Evolutionary conservation across 345 rosid species (phyloP), one percentile per base, ranked within the genome.

Genomic region (Salix exigua): DNA sequence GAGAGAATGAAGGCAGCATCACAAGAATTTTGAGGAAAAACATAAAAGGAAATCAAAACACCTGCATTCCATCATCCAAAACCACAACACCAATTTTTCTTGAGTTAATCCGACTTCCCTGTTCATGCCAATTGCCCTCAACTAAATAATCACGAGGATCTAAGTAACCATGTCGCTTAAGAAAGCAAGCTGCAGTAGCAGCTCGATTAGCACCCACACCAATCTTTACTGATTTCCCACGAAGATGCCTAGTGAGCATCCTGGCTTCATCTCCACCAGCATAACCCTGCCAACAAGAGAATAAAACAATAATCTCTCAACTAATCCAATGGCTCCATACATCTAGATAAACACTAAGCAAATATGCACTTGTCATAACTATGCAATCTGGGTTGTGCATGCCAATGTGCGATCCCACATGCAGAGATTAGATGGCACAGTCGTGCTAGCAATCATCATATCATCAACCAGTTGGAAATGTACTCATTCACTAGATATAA

Each of bases 41-140:
- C 28, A 55, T 19, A n/a, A 17, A 25, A 19, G 55, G 66, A 40
- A 72, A 38, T 13, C 18, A 51, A 5, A 62, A 13, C 71, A 91
- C 98, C 98, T 94, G 98, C 98, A 94, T 89, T 75, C 98, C 98
- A 79, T 92, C 97, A 85, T 94, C 98, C 40, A 94, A 84, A 78
- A 94, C 72, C 5, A 80, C 85, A 25, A 72, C 83, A 68, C 92
- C 89, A 33, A 94, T 79, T 75, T 86, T 70, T 23, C 82, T 73
- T 0, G 80, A 84, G 44, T 71, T n/a, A 70, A 76, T 58, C 25
- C 14, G 53, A 42, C 61, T 68, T 76, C 79, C 73, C 25, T 73
- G 77, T 48, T 76, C 77, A 81, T 66, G 64, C 66, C 55, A 46
- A 25, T 28, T 70, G 58, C 66, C 78, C 71, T 76, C 35, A 21